Evolutionary conservation across 495 filamentous ascomycete genomes (phyloP), one percentile per base, ranked within the genome.

Genomic region (Trichocladium uniseriatum): DNA sequence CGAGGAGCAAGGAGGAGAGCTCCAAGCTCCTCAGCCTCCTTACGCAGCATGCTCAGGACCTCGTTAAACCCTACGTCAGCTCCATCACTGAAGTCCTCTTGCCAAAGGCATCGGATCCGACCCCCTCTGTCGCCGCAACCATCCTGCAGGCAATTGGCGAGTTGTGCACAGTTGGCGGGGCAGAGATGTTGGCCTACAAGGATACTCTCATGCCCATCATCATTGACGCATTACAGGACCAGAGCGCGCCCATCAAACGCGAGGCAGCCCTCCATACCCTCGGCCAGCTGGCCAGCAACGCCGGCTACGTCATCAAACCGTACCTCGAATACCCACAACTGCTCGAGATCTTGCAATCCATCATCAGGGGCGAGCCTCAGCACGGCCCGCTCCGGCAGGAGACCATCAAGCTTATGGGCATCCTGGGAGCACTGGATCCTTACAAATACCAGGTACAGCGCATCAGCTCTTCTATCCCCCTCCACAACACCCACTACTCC

Each of bases 251-350:
- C 43, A 71, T 78, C 21, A 96, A 96, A 65, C 81, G 92, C 42
- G 89, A 94, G 62, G 86, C 94, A 5, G 91, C 94, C 8, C 72
- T 99, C 38, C 82, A 84, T 49, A 94, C 92, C 0, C 76, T 99
- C 1, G 92, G 90, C 15, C 89, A 96, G 62, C 69, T 99, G 13
- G 87, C 92, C 6, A 91, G 87, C 59, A 95, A 91, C 61, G 87
- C 89, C 16, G 91, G 94, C 51, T 99, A 99, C 68, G 92, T 99
- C 38, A 96, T 99, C 53, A 85, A 94, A 32, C 94, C 92, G 8
- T 99, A 97, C 60, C 71, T 89, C 38, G 89, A 97, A 49, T 92
- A 96, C 55, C 92, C 92, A 1, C 82, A 95, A 59, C 78, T 99
- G 11, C 82, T 97, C 31, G 87, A 85, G 44, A 84, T 96, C 10